These are phyloP conservation scores for apple (Malus domestica) DNA, from an alignment of 306 rosid genomes.

Conservation along the genomic window ASM211411v1 NC_041800.1:17345501-17346000, in stretches of 20 bases:
- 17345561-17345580: neutral
- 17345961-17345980: neutral
- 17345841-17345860: constrained; percentile 71
- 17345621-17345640: neutral
- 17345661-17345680: constrained; percentile 11
- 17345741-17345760: constrained; percentile 86
- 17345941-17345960: neutral
- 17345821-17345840: constrained; percentile 60
- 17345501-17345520: no score
- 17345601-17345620: neutral
- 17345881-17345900: constrained; percentile 7
- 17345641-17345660: neutral
- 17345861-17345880: constrained; percentile 87
- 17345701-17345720: constrained; percentile 1
- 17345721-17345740: constrained; percentile 41
- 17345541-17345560: neutral
- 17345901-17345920: constrained; percentile 1
- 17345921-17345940: neutral
- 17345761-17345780: constrained; percentile 91
- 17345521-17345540: no score
- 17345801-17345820: constrained; percentile 66
- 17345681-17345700: constrained; percentile 9
- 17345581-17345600: no score
- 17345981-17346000: neutral
- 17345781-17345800: constrained; percentile 84